Conservation (phyloP, 192 early-diverging fungal species). For the Podila minutissima region DNA sequence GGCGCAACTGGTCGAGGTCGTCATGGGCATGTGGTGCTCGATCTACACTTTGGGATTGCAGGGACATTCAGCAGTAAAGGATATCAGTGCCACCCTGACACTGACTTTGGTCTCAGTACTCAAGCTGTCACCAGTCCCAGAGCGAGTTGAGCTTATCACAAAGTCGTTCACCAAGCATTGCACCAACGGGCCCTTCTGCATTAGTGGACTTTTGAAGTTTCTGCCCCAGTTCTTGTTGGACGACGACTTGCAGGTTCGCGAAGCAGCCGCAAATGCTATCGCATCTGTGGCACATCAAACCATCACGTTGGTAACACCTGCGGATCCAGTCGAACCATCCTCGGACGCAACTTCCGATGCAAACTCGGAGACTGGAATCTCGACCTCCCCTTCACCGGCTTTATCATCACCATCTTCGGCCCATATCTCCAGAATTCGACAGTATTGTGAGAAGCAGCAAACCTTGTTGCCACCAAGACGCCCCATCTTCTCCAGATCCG, state of each 20-base stretch:
- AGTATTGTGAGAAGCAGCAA: slow-evolving; percentile 50
- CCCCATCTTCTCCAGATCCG: slow-evolving; percentile 42
- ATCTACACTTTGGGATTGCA: slow-evolving; percentile 43
- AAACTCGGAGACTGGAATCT: neutral
- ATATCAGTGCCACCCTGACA: slow-evolving; percentile 43
- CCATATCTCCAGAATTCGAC: slow-evolving; percentile 40
- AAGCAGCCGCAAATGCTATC: slow-evolving; percentile 37
- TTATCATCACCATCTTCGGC: slow-evolving; percentile 28
- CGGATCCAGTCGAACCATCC: slow-evolving; percentile 7
- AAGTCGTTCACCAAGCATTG: slow-evolving; percentile 50
- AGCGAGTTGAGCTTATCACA: slow-evolving; percentile 41
- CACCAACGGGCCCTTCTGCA: slow-evolving; percentile 42
- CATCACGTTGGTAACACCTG: slow-evolving; percentile 4
- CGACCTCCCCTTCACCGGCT: slow-evolving; percentile 10
- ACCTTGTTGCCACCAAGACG: slow-evolving; percentile 37
- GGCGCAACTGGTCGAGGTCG: slow-evolving; percentile 34
- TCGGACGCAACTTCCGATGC: neutral
- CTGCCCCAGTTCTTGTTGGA: slow-evolving; percentile 47
- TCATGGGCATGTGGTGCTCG: slow-evolving; percentile 52
- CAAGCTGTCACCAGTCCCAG: slow-evolving; percentile 21
- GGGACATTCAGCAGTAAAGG: slow-evolving; percentile 37
- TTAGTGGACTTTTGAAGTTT: slow-evolving; percentile 43
- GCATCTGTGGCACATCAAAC: slow-evolving; percentile 30
- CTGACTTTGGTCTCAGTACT: slow-evolving; percentile 42
- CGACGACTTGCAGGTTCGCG: slow-evolving; percentile 36